Percentiles rank a stretch among this genome's conserved stretches.
Conservation (phyloP, 306 rosid species). For the Lathyrus sativus region DNA sequence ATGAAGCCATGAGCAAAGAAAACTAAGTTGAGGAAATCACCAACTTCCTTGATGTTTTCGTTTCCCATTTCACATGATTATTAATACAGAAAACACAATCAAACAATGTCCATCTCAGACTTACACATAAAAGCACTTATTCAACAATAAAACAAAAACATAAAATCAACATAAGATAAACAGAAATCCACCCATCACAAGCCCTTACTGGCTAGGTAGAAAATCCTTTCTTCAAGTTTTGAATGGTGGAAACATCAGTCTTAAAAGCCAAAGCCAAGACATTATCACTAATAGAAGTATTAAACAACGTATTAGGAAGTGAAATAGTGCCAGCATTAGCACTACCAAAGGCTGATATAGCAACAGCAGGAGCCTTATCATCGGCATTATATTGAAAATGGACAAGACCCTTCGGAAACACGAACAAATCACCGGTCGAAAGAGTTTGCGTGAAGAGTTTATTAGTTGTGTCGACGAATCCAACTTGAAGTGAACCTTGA, state of each 20-base stretch:
- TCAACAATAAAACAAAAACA: not conserved
- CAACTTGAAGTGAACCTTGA: conserved; percentile 50
- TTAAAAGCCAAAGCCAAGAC: conserved; percentile 65
- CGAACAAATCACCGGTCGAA: conserved; percentile 46
- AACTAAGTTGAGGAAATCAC: not conserved
- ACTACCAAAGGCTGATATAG: conserved; percentile 61
- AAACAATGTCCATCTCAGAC: not conserved
- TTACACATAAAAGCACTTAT: conserved; percentile 14
- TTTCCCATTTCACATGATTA: not conserved
- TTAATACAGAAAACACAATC: not conserved
- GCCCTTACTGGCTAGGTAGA: conserved; percentile 30
- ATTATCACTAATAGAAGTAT: conserved; percentile 47
- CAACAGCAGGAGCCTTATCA: conserved; percentile 1
- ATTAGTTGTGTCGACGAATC: conserved; percentile 55
- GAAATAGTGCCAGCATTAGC: conserved; percentile 52
- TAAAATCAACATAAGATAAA: not conserved
- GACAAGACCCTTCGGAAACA: conserved; percentile 58
- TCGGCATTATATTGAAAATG: conserved; percentile 55
- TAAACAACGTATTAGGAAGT: conserved; percentile 48
- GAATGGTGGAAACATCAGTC: conserved; percentile 51
- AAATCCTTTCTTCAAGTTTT: conserved; percentile 49
- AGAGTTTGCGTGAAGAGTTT: conserved; percentile 54
- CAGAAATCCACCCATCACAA: conserved; percentile 15
- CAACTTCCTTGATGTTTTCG: not conserved
- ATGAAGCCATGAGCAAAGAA: not conserved